These are phyloP conservation scores for Penicillium sp. DNA, from an alignment of 2,329 filamentous ascomycete species.

Conservation along the genomic window DNA sequence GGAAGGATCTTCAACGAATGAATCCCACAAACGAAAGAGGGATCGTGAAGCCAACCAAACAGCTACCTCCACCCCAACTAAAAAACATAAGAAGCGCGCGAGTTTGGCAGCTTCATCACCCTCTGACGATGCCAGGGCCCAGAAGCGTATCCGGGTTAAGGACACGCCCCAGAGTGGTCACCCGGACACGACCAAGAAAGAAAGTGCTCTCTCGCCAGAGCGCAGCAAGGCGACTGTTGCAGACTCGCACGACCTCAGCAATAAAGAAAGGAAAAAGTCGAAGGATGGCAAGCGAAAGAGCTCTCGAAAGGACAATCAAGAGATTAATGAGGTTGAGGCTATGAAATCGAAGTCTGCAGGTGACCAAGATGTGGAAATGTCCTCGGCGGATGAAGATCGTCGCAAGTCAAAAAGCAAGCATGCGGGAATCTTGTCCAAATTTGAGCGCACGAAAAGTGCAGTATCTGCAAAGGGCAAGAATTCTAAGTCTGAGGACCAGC, in stretches of 20 bases:
- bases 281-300: slow-evolving; percentile 37
- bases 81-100: slow-evolving; percentile 35
- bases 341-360: slow-evolving; percentile 11
- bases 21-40: slow-evolving; percentile 34
- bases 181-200: slow-evolving; percentile 25
- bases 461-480: slow-evolving; percentile 35
- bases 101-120: slow-evolving; percentile 13
- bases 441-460: slow-evolving; percentile 32
- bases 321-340: slow-evolving; percentile 26
- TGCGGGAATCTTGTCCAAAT: slow-evolving; percentile 36
- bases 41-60: slow-evolving; percentile 24
- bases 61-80: slow-evolving; percentile 31
- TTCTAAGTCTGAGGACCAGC: slow-evolving; percentile 9
- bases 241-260: slow-evolving; percentile 17
- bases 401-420: slow-evolving; percentile 30
- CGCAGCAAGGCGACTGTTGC: slow-evolving; percentile 24
- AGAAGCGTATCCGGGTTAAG: slow-evolving; percentile 23
- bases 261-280: slow-evolving; percentile 27
- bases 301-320: slow-evolving; percentile 9
- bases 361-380: slow-evolving; percentile 5
- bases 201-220: slow-evolving; percentile 26
- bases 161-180: slow-evolving; percentile 26
- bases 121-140: slow-evolving; percentile 30
- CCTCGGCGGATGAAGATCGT: slow-evolving; percentile 21
- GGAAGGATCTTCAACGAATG: slow-evolving; percentile 19